Evolutionary conservation across 2,329 filamentous ascomycete genomes (phyloP), one percentile per base, ranked within the genome.

Genomic region (Diplodia scrobiculata): DNA sequence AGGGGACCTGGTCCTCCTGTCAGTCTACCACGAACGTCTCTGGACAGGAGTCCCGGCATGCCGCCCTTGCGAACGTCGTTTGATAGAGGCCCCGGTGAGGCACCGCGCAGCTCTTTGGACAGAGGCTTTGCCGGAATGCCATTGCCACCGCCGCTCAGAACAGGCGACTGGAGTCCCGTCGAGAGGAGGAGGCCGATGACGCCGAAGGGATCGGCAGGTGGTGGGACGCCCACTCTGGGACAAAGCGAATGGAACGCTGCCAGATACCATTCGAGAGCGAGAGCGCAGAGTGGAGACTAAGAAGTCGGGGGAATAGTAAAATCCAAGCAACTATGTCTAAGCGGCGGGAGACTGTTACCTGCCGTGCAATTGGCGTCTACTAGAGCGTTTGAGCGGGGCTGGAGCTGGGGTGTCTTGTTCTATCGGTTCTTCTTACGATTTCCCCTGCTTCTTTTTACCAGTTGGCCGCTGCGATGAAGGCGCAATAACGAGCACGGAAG

Each of bases 191-290:
- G 52, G 10, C 62, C 62, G 21, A 64, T 64, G 62, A 50, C 63
- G 10, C 52, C 63, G 4, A 65, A 47, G 14, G 51, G 62, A 6
- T 54, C 51, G 17, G 51, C 51, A 2, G 63, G 52, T 14, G 29
- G 52, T 5, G 63, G 63, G 3, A 65, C 63, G 36, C 63, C 63
- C 17, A 65, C 63, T 17, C 21, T 64, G 36, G 63, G 63, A 19
- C 45, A 53, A 19, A 53, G 38, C 10, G 63, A 65, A 21, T 65
- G 63, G 63, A 48, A 41, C 34, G 63, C 51, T n/a, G 63, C 51
- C 38, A 41, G 51, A 25, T 65, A 58, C 38, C 34, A 52, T 27
- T 54, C 53, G 29, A 65, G 63, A 29, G 52, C 63, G 29, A 58
- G 63, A 27, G 63, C 52, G 27, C 45, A 48, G 38, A 47, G 63